A percentile compares a stretch with the other conserved stretches of the same genome.
Evolutionary conservation across 345 rosid species (phyloP).

Genomic region (Pseudoturritis turrita): DNA sequence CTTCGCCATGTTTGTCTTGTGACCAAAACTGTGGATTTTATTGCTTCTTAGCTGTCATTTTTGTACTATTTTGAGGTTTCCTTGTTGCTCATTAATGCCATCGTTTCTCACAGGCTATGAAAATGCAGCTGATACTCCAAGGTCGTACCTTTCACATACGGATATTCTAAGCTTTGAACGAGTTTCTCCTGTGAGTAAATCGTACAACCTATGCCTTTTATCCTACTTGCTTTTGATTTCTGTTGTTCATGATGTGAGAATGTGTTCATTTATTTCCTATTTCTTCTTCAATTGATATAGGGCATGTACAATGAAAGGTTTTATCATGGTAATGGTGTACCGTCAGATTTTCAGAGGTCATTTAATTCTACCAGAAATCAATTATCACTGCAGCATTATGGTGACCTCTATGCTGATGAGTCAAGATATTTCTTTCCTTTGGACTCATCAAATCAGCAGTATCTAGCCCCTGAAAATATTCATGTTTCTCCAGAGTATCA

Average conservation of each 20-base stretch:
- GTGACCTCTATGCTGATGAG: constrained; percentile 32
- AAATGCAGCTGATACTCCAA: constrained; percentile 38
- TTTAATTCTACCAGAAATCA: constrained; percentile 25
- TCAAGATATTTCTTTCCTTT: constrained; percentile 26
- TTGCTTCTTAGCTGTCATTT: neutral
- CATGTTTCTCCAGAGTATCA: constrained; percentile 27
- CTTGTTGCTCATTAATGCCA: constrained; percentile 5
- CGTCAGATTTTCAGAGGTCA: constrained; percentile 29
- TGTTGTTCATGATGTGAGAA: neutral
- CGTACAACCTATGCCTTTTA: constrained; percentile 2
- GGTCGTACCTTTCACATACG: constrained; percentile 26
- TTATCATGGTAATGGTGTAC: constrained; percentile 36
- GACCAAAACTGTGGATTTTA: neutral
- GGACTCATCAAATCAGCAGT: constrained; percentile 34
- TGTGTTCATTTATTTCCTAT: neutral
- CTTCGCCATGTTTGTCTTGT: neutral
- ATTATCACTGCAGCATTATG: constrained; percentile 26
- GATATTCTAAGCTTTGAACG: constrained; percentile 37
- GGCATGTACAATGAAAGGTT: constrained; percentile 32
- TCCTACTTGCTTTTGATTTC: neutral
- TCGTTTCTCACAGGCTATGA: constrained; percentile 35
- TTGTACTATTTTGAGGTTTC: neutral
- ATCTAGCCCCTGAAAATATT: constrained; percentile 27
- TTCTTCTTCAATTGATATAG: constrained; percentile 24
- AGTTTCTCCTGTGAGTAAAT: constrained; percentile 41